phyloP scores from a whole-genome alignment of 768 basidiomycete genomes.

The Pleurotus platypus region DNA sequence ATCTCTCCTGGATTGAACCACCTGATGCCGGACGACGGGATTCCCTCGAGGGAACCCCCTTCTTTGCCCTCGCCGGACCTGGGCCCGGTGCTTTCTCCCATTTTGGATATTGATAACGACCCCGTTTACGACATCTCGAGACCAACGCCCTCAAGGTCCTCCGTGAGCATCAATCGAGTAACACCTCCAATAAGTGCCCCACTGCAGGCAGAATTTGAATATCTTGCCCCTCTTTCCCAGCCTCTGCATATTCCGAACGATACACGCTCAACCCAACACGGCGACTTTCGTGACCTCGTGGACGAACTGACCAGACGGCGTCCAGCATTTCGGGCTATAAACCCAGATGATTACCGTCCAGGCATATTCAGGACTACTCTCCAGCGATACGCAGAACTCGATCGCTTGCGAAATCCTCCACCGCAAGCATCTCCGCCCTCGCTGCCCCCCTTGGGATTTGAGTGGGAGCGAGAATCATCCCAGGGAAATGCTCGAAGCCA shows the following conservation, averaged over 20 bases:
- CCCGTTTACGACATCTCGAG: constrained; percentile 2
- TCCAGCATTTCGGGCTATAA: constrained; percentile 18
- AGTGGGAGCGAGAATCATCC: constrained; percentile 1
- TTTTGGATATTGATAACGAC: background rate
- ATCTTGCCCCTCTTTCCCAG: no score
- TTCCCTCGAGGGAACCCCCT: background rate
- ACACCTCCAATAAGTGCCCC: no score
- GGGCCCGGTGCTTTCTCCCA: constrained; percentile 3
- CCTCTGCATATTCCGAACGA: no score
- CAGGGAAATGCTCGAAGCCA: background rate
- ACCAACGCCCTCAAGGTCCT: background rate
- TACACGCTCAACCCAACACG: no score
- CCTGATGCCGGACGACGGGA: background rate
- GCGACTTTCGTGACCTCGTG: no score
- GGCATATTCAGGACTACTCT: constrained; percentile 49
- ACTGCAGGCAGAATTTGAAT: no score
- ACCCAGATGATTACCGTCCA: constrained; percentile 35
- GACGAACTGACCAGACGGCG: background rate
- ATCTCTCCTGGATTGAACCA: background rate
- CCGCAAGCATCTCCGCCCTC: constrained; percentile 8
- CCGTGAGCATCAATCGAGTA: no score
- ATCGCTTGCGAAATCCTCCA: constrained; percentile 10
- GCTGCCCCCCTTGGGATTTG: constrained; percentile 8
- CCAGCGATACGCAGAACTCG: constrained; percentile 24
- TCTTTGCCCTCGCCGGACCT: constrained; percentile 5